Base-by-base conservation (phyloP, 768 basidiomycete genomes). In the Leccinum variicolor region DNA sequence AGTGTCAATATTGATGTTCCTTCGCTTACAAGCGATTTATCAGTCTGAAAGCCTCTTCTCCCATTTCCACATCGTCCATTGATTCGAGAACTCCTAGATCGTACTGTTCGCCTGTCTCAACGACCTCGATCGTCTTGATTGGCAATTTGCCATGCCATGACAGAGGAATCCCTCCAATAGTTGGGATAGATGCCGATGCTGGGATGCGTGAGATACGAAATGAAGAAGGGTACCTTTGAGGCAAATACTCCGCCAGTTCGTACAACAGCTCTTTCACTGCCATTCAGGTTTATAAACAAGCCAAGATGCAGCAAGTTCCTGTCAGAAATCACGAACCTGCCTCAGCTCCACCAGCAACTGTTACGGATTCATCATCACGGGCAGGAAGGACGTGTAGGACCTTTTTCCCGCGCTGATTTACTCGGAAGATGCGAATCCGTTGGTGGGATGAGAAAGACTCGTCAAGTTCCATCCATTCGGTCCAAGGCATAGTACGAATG, bases 401-500 rank as follows among this genome's bases (percentile, higher is more conserved):
- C 1, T 75, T 74, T 14, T 77, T 68, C 14, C 83, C 82, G 47
- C 81, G 78, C 3, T 79, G 81, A 5, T 65, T 55, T 43, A 89
- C 75, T 41, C 89, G 81, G 55, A 81, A 76, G 11, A 75, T 70
- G 41, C 83, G 82, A 49, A 92, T 84, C 13, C 72, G 74, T 66
- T 88, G 81, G 64, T 85, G 86, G 28, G 64, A 62, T 11, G 73
- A 69, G 65, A 84, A 87, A 50, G 82, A 75, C 53, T 81, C 76
- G 70, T 90, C 89, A 31, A 89, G 76, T 75, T 91, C 87, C 53
- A 90, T 84, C 89, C 90, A 91, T 52, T 87, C 83, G 17, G 79
- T 76, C 85, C 85, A 91, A 8, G 76, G 76, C 87, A 91, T 89
- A 49, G 70, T 76, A 25, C 84, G 80, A 62, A 89, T 82, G 59